Evolutionary conservation across 148 eudicot genomes (phyloP), one percentile per base, ranked within the genome.

Genomic region (Silene conica): DNA sequence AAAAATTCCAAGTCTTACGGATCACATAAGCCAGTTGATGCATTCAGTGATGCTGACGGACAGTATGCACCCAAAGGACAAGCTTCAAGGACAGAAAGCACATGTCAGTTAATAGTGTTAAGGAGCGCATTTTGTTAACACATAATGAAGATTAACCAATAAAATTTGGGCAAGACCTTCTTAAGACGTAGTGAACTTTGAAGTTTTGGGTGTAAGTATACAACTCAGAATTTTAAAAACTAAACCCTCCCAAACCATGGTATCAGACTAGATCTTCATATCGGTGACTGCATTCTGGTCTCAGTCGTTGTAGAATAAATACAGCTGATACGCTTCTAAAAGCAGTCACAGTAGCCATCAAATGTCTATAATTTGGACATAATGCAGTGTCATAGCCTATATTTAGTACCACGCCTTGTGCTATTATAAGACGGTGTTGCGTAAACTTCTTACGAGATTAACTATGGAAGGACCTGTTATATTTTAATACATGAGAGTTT

Each of bases 41-140:
- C 57, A 66, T 95, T 85, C 58, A 84, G 78, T 14, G 74, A 80
- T 10, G 99, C 92, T 72, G 28, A 71, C 2, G 96, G 96, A 82
- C 99, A 95, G 76, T 92, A 87, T 18, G 99, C 78, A 54, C 99
- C 99, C 81, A 92, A 80, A 13, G 99, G 99, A 76, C 99, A 95
- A 70, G 99, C 99, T 95, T 71, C 85, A 83, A 55, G 46, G 48
- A 64, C 25, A n/a, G 62, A 72, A 28, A 73, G 10, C 31, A 15
- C 46, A 68, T 8, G 62, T 68, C n/a, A 78, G 72, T 26, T n/a
- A 10, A 52, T 59, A 52, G 71, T 23, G 19, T 46, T 46, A 12
- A 38, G 12, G 50, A 28, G 18, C 19, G 14, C 63, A 21, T 10
- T 10, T 60, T 60, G 63, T 60, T 60, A 22, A 12, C 28, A 22